phyloP scores from a whole-genome alignment of 208 protist species.

The Leishmania mexicana region DNA sequence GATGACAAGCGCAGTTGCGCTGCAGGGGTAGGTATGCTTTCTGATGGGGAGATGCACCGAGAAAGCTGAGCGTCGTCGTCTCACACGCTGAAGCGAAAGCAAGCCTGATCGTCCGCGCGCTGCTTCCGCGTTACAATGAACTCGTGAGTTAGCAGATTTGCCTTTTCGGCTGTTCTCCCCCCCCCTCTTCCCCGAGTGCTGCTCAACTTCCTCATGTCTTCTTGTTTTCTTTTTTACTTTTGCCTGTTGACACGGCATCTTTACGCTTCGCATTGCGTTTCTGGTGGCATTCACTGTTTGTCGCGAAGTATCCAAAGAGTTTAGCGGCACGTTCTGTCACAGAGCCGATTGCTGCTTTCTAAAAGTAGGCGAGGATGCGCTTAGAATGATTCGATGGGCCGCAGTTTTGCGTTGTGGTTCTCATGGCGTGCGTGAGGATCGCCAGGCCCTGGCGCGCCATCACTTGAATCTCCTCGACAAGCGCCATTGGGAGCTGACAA shows the following conservation, averaged over 20 bases:
- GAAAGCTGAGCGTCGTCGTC: neutral
- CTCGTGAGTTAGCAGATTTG: neutral
- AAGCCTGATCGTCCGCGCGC: neutral
- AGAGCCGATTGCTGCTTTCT: neutral
- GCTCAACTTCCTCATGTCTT: neutral
- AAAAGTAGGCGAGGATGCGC: slow-evolving; percentile 9
- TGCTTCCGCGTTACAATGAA: neutral
- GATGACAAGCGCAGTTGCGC: neutral
- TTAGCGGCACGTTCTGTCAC: neutral
- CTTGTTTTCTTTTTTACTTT: neutral
- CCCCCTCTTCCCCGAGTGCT: too few species aligned
- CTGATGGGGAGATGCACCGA: neutral
- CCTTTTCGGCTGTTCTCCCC: neutral
- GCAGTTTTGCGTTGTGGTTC: slow-evolving; percentile 18
- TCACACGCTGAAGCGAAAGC: neutral
- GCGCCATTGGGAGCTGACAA: slow-evolving; percentile 64
- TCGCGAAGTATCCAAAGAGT: neutral
- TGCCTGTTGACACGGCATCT: too few species aligned
- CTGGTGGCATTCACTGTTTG: neutral
- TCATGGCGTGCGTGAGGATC: slow-evolving; percentile 27
- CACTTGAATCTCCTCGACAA: slow-evolving; percentile 46
- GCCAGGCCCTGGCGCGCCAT: slow-evolving; percentile 25
- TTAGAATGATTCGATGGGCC: slow-evolving; percentile 15
- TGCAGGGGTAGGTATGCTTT: neutral
- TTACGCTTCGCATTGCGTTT: neutral